Conservation (phyloP, 2,329 filamentous ascomycete genomes). For the Trichothecium roseum region DNA sequence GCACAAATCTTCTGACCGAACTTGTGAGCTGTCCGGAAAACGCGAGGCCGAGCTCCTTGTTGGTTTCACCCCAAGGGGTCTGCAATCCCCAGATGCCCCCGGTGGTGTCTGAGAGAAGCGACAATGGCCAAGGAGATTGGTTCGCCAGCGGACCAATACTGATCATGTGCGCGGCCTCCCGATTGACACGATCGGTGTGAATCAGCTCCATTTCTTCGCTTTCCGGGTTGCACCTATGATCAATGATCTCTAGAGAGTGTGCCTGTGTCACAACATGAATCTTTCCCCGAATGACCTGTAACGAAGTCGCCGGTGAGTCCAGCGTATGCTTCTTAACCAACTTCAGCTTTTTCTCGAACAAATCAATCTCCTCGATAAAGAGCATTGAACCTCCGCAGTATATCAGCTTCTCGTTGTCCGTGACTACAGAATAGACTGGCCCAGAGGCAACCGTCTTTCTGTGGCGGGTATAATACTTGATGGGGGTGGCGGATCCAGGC, state of each 20-base stretch:
- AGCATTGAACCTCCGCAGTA: slow-evolving; percentile 43
- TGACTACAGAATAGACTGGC: slow-evolving; percentile 46
- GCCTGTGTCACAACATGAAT: slow-evolving; percentile 39
- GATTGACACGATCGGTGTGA: slow-evolving; percentile 34
- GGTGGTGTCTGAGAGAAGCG: slow-evolving; percentile 36
- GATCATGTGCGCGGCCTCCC: slow-evolving; percentile 34
- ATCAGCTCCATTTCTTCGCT: slow-evolving; percentile 24
- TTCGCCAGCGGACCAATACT: slow-evolving; percentile 26
- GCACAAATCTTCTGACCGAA: slow-evolving; percentile 46
- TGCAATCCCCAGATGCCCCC: slow-evolving; percentile 39
- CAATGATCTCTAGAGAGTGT: slow-evolving; percentile 47
- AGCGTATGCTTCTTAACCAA: slow-evolving; percentile 35
- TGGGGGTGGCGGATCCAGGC: slow-evolving; percentile 6
- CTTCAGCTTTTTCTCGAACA: slow-evolving; percentile 38
- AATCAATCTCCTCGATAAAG: slow-evolving; percentile 45
- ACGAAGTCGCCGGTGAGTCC: slow-evolving; percentile 39
- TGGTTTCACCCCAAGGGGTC: slow-evolving; percentile 31
- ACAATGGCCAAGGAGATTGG: slow-evolving; percentile 24
- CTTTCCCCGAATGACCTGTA: slow-evolving; percentile 35
- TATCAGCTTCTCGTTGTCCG: slow-evolving; percentile 45
- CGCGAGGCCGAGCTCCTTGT: slow-evolving; percentile 32
- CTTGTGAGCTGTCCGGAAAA: slow-evolving; percentile 47
- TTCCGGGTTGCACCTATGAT: slow-evolving; percentile 28
- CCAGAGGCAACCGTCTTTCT: slow-evolving; percentile 30
- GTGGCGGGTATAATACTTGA: slow-evolving; percentile 45